Evolutionary conservation across 192 early-diverging fungal genomes (phyloP), one percentile per base, ranked within the genome.

Genomic region (Backusella morwellensis): DNA sequence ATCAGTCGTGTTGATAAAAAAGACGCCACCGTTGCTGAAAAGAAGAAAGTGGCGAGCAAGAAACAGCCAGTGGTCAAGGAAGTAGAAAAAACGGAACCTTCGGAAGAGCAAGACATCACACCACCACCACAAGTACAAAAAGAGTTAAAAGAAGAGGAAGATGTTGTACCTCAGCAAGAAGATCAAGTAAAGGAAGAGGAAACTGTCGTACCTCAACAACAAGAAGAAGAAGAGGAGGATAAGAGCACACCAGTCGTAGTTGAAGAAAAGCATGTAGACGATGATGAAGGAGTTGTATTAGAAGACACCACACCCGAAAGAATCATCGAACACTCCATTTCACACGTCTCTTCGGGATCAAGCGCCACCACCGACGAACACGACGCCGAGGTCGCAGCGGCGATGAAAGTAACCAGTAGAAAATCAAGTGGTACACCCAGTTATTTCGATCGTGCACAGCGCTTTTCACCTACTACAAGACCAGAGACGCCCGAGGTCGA

Each of bases 401-500:
- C 76, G 3, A 7, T 21, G 35, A 40, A 75, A 69, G 32, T 32
- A 2, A 35, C 4, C 2, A 29, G 19, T 32, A 4, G 15, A 36
- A 63, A 69, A 2, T 8, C 67, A 8, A 34, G 66, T 68, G 66
- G 66, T 36, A 17, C 35, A 68, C 34, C 35, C 6, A 38, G 35
- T 41, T 40, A 41, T 23, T 70, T 70, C 7, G 70, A 32, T 50
- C 40, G 23, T 35, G 40, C 3, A 56, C 56, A 23, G 3, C 56
- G 56, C 9, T 29, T 68, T 1, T 77, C 63, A 9, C 76, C 76
- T n/a, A n/a, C 70, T 17, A 21, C 76, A 14, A 26, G 76, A 63
- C 76, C 76, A 66, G 76, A 59, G 40, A 77, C 76, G 70, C 76
- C 76, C 36, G 76, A 77, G 41, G 76, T 77, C 12, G 76, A 77